phyloP scores from a whole-genome alignment of 345 rosid genomes.

The Acer yangbiense region DNA sequence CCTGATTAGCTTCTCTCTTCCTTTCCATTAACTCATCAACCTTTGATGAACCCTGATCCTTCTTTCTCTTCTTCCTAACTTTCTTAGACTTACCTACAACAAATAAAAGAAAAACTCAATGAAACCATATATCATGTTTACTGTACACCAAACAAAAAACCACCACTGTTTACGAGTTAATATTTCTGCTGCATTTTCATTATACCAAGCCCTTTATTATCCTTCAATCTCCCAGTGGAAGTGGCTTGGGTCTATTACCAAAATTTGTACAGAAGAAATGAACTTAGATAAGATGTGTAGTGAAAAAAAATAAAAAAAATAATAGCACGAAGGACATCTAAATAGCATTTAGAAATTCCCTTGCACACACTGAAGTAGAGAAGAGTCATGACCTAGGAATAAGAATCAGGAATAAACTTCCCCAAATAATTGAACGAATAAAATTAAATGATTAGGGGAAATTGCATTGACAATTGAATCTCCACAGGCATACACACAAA shows the following conservation, averaged over 20 bases:
- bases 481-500: not conserved
- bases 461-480: not conserved
- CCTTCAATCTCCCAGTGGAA: not conserved
- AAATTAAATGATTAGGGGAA: too few relatives aligned
- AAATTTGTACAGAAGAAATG: constrained; percentile 8
- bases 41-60: constrained; percentile 13
- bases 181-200: constrained; percentile 8
- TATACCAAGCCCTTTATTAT: constrained; percentile 3
- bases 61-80: constrained; percentile 36
- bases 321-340: not conserved
- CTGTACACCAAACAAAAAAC: not conserved
- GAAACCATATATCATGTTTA: not conserved
- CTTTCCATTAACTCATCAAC: constrained; percentile 7
- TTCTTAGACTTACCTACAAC: constrained; percentile 39
- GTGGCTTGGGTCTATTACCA: constrained; percentile 12
- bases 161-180: not conserved
- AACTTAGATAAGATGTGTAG: constrained; percentile 5
- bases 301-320: not conserved
- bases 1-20: constrained; percentile 13
- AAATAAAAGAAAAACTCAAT: constrained; percentile 3
- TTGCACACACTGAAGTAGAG: not conserved
- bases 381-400: not conserved
- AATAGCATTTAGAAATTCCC: not conserved
- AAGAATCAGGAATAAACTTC: not conserved
- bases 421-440: not conserved